phyloP scores from a whole-genome alignment of 139 green algal genomes.

The Pycnococcus provasolii region DNA sequence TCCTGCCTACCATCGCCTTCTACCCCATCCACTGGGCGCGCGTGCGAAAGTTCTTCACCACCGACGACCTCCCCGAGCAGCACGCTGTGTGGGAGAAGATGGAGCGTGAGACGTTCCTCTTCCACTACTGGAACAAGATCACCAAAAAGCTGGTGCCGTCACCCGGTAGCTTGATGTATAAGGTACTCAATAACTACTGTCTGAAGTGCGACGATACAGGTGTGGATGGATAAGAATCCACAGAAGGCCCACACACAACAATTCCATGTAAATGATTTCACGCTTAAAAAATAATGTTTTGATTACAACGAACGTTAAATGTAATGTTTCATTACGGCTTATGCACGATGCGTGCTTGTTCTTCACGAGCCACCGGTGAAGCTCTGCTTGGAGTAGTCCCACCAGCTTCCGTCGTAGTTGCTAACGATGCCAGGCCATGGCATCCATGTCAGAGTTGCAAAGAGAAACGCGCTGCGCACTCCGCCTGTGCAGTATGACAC shows the following conservation, averaged over 20 bases:
- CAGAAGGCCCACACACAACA: neutral
- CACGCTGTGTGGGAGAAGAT: slow-evolving; percentile 28
- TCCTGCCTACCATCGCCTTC: slow-evolving; percentile 30
- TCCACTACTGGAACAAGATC: slow-evolving; percentile 38
- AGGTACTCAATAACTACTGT: slow-evolving; percentile 36
- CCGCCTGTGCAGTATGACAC: too few relatives aligned
- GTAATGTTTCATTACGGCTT: too few relatives aligned
- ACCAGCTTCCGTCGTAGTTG: too few relatives aligned
- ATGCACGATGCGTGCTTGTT: too few relatives aligned
- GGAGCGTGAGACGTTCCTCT: slow-evolving; percentile 29
- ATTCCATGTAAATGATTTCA: too few relatives aligned
- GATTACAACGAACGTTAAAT: too few relatives aligned
- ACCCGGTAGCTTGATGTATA: slow-evolving; percentile 30
- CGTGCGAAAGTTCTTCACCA: slow-evolving; percentile 31
- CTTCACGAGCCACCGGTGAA: too few relatives aligned
- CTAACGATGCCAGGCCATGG: too few relatives aligned
- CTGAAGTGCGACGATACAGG: slow-evolving; percentile 28
- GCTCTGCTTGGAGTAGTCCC: too few relatives aligned
- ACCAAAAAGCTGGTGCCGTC: slow-evolving; percentile 22
- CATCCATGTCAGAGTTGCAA: too few relatives aligned
- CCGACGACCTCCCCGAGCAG: slow-evolving; percentile 29
- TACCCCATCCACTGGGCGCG: slow-evolving; percentile 36
- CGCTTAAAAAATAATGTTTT: too few relatives aligned
- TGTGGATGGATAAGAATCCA: neutral
- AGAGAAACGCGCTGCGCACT: too few relatives aligned